A percentile compares a stretch with the other conserved stretches of the same genome.
Evolutionary conservation across 2,329 filamentous ascomycete genomes (phyloP).

Genomic region (Fusarium pseudograminearum): DNA sequence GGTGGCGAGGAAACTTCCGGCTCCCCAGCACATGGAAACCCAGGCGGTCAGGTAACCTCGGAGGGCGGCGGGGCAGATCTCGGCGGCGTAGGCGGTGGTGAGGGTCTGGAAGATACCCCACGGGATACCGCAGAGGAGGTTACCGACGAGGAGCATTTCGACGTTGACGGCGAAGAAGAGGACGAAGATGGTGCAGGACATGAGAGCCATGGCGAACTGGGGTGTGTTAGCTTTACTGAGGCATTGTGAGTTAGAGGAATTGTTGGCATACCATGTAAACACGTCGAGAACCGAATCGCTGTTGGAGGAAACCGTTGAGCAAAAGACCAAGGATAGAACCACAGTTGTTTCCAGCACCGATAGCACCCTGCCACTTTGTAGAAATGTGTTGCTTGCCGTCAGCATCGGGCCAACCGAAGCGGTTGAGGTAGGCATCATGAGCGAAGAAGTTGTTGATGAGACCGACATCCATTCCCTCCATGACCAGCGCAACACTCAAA

Average conservation of each 20-base stretch:
- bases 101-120: slow-evolving; percentile 62
- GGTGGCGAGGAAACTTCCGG: slow-evolving; percentile 60
- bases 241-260: not conserved
- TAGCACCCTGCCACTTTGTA: slow-evolving; percentile 61
- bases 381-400: slow-evolving; percentile 57
- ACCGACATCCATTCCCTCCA: slow-evolving; percentile 57
- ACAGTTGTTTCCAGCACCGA: slow-evolving; percentile 60
- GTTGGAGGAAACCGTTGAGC: slow-evolving; percentile 61
- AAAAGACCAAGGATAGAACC: slow-evolving; percentile 65
- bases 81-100: slow-evolving; percentile 61
- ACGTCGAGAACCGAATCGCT: slow-evolving; percentile 60
- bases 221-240: not conserved
- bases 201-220: slow-evolving; percentile 51
- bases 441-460: slow-evolving; percentile 59
- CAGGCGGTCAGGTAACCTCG: slow-evolving; percentile 62
- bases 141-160: slow-evolving; percentile 56
- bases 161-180: slow-evolving; percentile 59
- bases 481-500: slow-evolving; percentile 52
- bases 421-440: slow-evolving; percentile 59
- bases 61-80: slow-evolving; percentile 58
- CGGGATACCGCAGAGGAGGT: slow-evolving; percentile 61
- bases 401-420: slow-evolving; percentile 52
- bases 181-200: slow-evolving; percentile 60
- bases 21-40: slow-evolving; percentile 62
- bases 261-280: slow-evolving; percentile 57